Conservation (phyloP, 371 early-diverging fungal genomes). For the Mucor sp. region DNA sequence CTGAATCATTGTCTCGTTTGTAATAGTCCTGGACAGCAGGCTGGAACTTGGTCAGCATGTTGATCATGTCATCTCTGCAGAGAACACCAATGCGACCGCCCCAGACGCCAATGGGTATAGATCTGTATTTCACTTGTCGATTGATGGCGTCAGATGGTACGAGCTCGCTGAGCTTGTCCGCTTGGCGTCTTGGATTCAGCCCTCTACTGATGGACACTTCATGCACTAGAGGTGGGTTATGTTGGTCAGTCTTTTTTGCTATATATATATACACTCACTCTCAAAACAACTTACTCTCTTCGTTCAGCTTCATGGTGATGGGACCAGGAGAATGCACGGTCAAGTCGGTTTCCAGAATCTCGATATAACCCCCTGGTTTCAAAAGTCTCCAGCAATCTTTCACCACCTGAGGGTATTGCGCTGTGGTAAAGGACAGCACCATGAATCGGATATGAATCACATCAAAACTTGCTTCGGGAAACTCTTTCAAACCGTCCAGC, state of each 20-base stretch:
- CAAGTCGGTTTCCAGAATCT: constrained; percentile 36
- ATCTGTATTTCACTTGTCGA: constrained; percentile 27
- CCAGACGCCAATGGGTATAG: constrained; percentile 42
- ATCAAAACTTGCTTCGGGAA: constrained; percentile 31
- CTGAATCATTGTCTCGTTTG: background rate
- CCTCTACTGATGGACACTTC: constrained; percentile 22
- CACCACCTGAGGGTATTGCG: constrained; percentile 27
- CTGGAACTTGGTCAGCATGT: constrained; percentile 27
- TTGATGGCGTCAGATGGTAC: constrained; percentile 21
- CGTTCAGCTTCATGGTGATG: constrained; percentile 24
- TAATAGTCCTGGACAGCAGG: constrained; percentile 11
- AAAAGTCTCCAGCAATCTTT: constrained; percentile 35
- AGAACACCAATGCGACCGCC: constrained; percentile 38
- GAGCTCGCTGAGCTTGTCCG: constrained; percentile 10
- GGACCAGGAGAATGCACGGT: constrained; percentile 35
- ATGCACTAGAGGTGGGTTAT: constrained; percentile 10
- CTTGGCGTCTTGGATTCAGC: constrained; percentile 16
- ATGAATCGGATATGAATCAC: constrained; percentile 36
- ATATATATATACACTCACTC: background rate
- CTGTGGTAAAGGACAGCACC: constrained; percentile 26
- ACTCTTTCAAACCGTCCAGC: constrained; percentile 22
- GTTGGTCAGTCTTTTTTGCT: background rate
- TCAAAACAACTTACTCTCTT: constrained; percentile 27
- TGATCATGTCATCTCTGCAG: constrained; percentile 30
- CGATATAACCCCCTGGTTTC: constrained; percentile 33